A percentile compares a stretch with the other conserved stretches of the same genome.
phyloP scores from a whole-genome alignment of 225 moss, liverwort and hornwort species.

The Pleurozium schreberi region DNA sequence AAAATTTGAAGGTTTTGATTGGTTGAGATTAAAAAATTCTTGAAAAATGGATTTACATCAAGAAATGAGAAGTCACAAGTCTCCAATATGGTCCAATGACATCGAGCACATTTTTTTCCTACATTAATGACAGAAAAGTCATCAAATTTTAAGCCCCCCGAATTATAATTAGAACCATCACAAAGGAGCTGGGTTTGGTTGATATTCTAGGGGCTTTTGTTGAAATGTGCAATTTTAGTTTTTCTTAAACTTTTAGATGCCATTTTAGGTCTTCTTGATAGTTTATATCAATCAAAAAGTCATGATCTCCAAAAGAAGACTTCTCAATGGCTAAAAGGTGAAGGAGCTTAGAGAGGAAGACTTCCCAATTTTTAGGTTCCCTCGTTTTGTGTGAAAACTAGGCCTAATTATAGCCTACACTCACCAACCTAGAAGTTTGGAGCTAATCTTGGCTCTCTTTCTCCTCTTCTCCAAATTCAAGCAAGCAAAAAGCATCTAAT shows the following conservation, averaged over 20 bases:
- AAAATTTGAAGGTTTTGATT: background rate
- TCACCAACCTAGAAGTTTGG: background rate
- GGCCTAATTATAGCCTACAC: background rate
- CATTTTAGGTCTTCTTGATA: too few species aligned
- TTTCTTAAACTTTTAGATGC: too few species aligned
- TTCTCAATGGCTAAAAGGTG: too few species aligned
- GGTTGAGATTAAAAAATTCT: background rate
- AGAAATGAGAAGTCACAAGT: background rate
- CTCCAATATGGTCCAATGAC: background rate
- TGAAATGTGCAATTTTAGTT: too few species aligned
- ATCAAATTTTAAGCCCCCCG: background rate
- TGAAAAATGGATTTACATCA: background rate
- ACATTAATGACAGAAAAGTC: accelerated
- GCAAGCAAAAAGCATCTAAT: background rate
- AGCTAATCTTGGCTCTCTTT: background rate
- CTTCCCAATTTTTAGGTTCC: too few species aligned
- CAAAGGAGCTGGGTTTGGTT: accelerated
- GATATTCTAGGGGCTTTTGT: accelerated
- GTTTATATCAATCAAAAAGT: too few species aligned
- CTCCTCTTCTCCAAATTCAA: background rate
- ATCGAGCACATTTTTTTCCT: accelerated
- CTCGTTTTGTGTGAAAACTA: too few species aligned
- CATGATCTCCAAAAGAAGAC: too few species aligned
- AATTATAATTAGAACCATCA: too few species aligned
- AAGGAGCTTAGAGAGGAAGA: too few species aligned